Percentiles rank a stretch among this genome's conserved stretches.
These are phyloP conservation scores for Eutypa lata DNA, from an alignment of 2,329 filamentous ascomycete genomes.

Conservation along the genomic window DNA sequence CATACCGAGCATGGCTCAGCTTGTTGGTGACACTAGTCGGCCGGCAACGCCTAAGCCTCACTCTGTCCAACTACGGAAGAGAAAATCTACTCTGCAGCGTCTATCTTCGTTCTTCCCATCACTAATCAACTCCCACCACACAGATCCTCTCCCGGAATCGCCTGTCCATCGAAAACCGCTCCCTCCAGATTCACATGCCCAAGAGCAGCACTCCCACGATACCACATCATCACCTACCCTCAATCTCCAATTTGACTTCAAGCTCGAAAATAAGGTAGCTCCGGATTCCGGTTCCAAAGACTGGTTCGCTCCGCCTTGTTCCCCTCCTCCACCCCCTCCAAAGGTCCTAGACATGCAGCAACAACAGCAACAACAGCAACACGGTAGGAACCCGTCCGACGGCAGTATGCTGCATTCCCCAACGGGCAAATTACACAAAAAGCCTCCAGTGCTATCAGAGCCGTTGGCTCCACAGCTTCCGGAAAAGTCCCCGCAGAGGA, in stretches of 20 bases:
- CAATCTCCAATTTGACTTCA: neutral
- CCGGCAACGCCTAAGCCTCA: conserved; percentile 13
- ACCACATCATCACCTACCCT: conserved; percentile 11
- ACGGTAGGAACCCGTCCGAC: conserved; percentile 13
- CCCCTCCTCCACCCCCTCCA: conserved; percentile 3
- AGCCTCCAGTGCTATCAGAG: conserved; percentile 15
- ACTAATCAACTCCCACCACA: conserved; percentile 22
- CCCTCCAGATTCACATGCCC: conserved; percentile 16
- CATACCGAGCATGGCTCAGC: neutral
- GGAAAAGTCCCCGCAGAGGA: conserved; percentile 12
- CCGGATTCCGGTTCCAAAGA: neutral
- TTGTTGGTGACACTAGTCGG: neutral
- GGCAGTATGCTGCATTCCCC: conserved; percentile 4
- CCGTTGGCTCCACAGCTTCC: conserved; percentile 15
- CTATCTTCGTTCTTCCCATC: conserved; percentile 29
- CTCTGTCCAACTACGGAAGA: conserved; percentile 1
- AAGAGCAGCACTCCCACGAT: conserved; percentile 15
- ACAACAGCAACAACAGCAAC: neutral
- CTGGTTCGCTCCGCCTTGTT: neutral
- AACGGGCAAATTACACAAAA: conserved; percentile 19
- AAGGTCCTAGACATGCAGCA: conserved; percentile 1
- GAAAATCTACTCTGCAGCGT: conserved; percentile 20
- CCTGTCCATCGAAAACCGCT: conserved; percentile 23
- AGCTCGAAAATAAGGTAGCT: neutral
- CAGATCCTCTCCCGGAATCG: conserved; percentile 17